Percentiles rank a stretch among this genome's conserved stretches.
phyloP scores from a whole-genome alignment of 106 monocot species.

The Vanilla planifolia region DNA sequence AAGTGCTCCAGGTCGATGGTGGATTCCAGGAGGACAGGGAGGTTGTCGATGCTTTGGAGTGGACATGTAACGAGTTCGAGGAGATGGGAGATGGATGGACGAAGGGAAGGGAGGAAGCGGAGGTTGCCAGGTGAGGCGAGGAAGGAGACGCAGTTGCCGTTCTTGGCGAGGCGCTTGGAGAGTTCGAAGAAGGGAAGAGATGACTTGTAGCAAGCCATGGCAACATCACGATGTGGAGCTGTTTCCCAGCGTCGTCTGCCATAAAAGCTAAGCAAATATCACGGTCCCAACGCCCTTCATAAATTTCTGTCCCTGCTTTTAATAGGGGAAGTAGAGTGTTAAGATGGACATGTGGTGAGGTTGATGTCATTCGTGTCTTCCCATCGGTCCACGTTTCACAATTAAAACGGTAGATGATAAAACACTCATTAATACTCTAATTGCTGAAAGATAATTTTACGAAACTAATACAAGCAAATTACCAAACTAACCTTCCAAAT shows the following conservation, averaged over 20 bases:
- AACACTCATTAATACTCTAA: no score
- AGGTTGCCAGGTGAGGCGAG: slow-evolving; percentile 12
- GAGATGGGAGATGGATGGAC: neutral
- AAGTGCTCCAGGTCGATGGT: slow-evolving; percentile 22
- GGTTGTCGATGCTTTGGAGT: neutral
- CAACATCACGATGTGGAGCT: slow-evolving; percentile 11
- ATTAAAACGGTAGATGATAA: no score
- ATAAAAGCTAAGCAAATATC: no score
- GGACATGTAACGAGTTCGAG: slow-evolving; percentile 1
- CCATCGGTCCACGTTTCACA: no score
- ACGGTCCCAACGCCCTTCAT: no score
- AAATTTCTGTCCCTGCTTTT: no score
- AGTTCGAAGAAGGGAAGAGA: slow-evolving; percentile 21
- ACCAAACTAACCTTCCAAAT: no score
- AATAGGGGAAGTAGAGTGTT: no score
- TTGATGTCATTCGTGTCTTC: no score
- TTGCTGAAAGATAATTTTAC: no score
- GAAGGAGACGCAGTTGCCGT: slow-evolving; percentile 11
- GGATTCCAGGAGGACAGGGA: neutral
- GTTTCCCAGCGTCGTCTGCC: neutral
- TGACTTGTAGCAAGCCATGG: slow-evolving; percentile 17
- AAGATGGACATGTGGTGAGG: no score
- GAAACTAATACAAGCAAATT: no score
- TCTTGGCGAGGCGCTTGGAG: slow-evolving; percentile 10
- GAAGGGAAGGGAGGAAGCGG: slow-evolving; percentile 3